These are phyloP conservation scores for Iberis pinnata DNA, from an alignment of 345 rosid species.

Conservation along the genomic window DNA sequence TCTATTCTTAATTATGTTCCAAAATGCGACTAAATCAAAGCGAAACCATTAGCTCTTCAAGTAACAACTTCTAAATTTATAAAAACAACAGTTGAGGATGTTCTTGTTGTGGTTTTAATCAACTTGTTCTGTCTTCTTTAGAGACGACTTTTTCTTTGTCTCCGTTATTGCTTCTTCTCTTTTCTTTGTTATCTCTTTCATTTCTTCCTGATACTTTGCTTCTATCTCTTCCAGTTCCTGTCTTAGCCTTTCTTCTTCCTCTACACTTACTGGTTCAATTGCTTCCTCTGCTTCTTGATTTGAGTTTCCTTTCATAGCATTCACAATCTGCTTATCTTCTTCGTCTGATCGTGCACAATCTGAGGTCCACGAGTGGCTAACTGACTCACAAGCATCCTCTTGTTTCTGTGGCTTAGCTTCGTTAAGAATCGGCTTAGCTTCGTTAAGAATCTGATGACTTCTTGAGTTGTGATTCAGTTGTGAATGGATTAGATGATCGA, in stretches of 20 bases:
- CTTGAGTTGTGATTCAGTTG: slow-evolving; percentile 27
- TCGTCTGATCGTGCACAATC: too few species aligned
- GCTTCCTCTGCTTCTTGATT: slow-evolving; percentile 31
- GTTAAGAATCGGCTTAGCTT: too few species aligned
- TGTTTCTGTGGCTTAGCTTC: too few species aligned
- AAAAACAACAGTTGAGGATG: background rate
- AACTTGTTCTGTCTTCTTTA: slow-evolving; percentile 31
- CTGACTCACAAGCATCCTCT: too few species aligned
- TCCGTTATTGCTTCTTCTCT: slow-evolving; percentile 62
- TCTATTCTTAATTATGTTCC: too few species aligned
- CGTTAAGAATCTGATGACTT: slow-evolving; percentile 28
- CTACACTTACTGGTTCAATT: slow-evolving; percentile 26
- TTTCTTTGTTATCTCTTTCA: slow-evolving; percentile 48
- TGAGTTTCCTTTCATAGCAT: slow-evolving; percentile 14
- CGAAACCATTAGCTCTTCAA: too few species aligned
- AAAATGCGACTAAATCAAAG: too few species aligned
- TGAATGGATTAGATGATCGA: too few species aligned
- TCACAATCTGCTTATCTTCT: slow-evolving; percentile 22
- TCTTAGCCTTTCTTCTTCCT: slow-evolving; percentile 51
- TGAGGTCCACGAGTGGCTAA: slow-evolving; percentile 20
- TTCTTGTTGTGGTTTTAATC: slow-evolving; percentile 3
- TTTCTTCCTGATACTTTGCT: slow-evolving; percentile 46
- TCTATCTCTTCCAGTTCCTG: too few species aligned
- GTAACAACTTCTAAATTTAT: too few species aligned
- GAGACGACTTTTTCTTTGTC: slow-evolving; percentile 37